phyloP scores from a whole-genome alignment of 768 basidiomycete species.

The Cystobasidium tubakii region DNA sequence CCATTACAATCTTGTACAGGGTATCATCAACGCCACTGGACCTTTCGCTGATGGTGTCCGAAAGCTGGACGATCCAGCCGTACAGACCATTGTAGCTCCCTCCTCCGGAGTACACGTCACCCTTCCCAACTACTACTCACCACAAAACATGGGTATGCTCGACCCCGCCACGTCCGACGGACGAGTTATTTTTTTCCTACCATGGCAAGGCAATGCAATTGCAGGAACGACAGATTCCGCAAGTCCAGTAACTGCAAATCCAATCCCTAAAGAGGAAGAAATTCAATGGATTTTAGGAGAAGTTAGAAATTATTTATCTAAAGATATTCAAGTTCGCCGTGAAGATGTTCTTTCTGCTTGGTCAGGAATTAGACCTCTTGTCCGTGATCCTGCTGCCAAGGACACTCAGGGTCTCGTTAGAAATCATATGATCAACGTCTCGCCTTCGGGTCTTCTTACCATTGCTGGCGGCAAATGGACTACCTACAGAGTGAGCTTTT shows the following conservation, averaged over 20 bases:
- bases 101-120: conserved; percentile 94
- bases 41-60: conserved; percentile 85
- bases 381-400: conserved; percentile 68
- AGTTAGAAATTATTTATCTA: conserved; percentile 76
- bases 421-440: conserved; percentile 85
- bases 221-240: conserved; percentile 87
- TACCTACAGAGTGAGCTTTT: conserved; percentile 66
- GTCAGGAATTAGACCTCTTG: conserved; percentile 84
- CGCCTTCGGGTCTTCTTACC: conserved; percentile 73
- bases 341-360: conserved; percentile 94
- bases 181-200: conserved; percentile 96
- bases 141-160: conserved; percentile 82
- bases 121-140: conserved; percentile 92
- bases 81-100: conserved; percentile 77
- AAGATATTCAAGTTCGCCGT: conserved; percentile 86
- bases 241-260: conserved; percentile 65
- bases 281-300: conserved; percentile 96
- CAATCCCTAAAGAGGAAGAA: conserved; percentile 81
- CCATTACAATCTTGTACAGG: conserved; percentile 53
- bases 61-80: conserved; percentile 59
- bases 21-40: conserved; percentile 93
- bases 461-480: conserved; percentile 99
- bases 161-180: conserved; percentile 94
- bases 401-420: conserved; percentile 82
- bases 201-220: conserved; percentile 96